These are phyloP conservation scores for Elsinoe perseae DNA, from an alignment of 2,329 filamentous ascomycete species.

Conservation along the genomic window DNA sequence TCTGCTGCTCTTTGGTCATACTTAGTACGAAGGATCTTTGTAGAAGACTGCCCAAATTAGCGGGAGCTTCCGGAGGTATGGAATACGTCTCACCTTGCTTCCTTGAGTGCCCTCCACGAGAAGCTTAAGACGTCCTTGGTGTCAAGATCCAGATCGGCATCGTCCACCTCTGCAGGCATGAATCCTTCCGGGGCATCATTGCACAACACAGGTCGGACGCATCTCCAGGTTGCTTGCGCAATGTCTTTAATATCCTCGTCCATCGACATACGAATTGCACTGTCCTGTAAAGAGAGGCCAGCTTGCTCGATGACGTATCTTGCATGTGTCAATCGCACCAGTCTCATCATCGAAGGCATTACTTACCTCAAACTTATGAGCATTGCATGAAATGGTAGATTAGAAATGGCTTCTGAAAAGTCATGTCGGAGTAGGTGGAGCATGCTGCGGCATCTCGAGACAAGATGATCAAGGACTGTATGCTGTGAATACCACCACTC, in stretches of 20 bases:
- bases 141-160: slow-evolving; percentile 61
- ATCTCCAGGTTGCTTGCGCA: neutral
- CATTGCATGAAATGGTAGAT: slow-evolving; percentile 38
- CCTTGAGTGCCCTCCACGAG: slow-evolving; percentile 90
- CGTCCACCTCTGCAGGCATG: slow-evolving; percentile 66
- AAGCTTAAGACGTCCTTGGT: slow-evolving; percentile 90
- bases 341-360: neutral
- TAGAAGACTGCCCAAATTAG: slow-evolving; percentile 53
- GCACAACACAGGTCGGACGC: slow-evolving; percentile 69
- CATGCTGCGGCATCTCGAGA: slow-evolving; percentile 57
- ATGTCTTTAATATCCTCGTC: neutral
- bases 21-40: slow-evolving; percentile 42
- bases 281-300: neutral
- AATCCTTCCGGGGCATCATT: slow-evolving; percentile 92
- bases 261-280: neutral
- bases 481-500: slow-evolving; percentile 34
- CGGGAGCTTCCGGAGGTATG: neutral
- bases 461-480: slow-evolving; percentile 49
- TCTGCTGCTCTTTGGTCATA: neutral
- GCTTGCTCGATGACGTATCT: slow-evolving; percentile 12
- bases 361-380: slow-evolving; percentile 32
- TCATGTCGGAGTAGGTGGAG: slow-evolving; percentile 56
- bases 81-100: slow-evolving; percentile 59
- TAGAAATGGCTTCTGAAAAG: slow-evolving; percentile 52
- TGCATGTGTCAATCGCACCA: too few species aligned